Evolutionary conservation across 116 monocot genomes (phyloP), one percentile per base, ranked within the genome.

Genomic region (Iris pallida): DNA sequence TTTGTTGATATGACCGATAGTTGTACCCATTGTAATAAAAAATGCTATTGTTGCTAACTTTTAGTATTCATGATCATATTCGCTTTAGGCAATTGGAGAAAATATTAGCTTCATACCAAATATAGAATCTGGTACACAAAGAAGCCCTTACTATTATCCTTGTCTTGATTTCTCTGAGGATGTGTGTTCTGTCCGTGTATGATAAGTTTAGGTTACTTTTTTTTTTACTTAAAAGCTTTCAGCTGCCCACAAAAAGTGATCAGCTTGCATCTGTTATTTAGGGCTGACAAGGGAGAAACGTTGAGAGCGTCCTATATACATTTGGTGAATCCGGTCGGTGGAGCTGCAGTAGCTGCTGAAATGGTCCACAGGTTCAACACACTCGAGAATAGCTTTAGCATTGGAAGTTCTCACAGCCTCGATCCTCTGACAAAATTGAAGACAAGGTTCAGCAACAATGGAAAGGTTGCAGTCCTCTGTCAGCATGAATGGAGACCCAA

Each of bases 401-500:
- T 83, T 40, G 83, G 83, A 6, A 69, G 79, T 10, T 75, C 64
- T 12, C 76, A 76, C 57, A n/a, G 45, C 3, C 46, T 79, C 16
- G 76, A 83, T 72, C 64, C 75, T 20, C 51, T 58, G 30, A 83
- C 79, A 2, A 68, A 53, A 8, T 16, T 83, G 45, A 83, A 83
- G 61, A 76, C 76, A 0, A 53, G 79, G 48, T 54, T 83, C 40
- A 73, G 79, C 76, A 61, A 78, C 60, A 59, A 51, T 4, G 75
- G 83, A 0, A 83, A 68, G 53, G 63, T 73, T 57, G 68, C 57
- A 20, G 63, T 76, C 16, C 75, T 79, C 18, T 83, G 72, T 41
- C 83, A 79, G 59, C 79, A 76, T 20, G 65, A 83, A 61, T 83
- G 83, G 83, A 75, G 83, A 63, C 83, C 79, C 4, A 83, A 83